These are phyloP conservation scores for Colletotrichum tropicicola DNA, from an alignment of 2,329 filamentous ascomycete genomes.

Conservation along the genomic window DNA sequence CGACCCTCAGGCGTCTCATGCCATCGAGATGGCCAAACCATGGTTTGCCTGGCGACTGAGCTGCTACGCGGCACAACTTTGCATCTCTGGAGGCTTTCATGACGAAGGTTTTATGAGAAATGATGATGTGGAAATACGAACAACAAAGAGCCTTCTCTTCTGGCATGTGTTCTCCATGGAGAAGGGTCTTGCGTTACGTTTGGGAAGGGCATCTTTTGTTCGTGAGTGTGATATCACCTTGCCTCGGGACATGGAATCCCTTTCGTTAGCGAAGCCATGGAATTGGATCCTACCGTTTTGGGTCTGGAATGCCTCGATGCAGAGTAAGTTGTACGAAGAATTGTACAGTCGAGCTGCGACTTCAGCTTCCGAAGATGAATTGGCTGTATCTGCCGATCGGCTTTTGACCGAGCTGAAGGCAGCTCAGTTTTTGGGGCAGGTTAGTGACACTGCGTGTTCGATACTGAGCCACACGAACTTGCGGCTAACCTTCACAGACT, in stretches of 20 bases:
- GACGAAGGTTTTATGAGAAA: constrained; percentile 13
- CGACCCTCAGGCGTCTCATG: neutral
- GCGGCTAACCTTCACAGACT: neutral
- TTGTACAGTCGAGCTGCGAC: neutral
- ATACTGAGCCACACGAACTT: no score
- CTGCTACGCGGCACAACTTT: neutral
- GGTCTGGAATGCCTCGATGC: constrained; percentile 56
- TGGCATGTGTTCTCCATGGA: constrained; percentile 66
- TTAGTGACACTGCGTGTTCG: no score
- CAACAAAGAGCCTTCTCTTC: constrained; percentile 43
- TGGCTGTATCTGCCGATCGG: neutral
- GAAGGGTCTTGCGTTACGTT: constrained; percentile 64
- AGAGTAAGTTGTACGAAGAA: constrained; percentile 58
- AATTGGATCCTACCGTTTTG: constrained; percentile 52
- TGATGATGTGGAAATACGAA: neutral
- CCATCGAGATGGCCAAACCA: constrained; percentile 7
- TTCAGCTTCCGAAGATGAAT: neutral
- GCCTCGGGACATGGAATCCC: constrained; percentile 41
- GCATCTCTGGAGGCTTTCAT: constrained; percentile 27
- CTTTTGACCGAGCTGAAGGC: neutral
- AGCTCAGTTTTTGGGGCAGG: neutral
- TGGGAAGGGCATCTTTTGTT: constrained; percentile 66
- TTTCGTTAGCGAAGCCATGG: constrained; percentile 43
- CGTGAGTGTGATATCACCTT: constrained; percentile 65
- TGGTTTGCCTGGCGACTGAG: constrained; percentile 8